Base-by-base conservation (phyloP, 257 asterid species). In the Solanum rostratum region DNA sequence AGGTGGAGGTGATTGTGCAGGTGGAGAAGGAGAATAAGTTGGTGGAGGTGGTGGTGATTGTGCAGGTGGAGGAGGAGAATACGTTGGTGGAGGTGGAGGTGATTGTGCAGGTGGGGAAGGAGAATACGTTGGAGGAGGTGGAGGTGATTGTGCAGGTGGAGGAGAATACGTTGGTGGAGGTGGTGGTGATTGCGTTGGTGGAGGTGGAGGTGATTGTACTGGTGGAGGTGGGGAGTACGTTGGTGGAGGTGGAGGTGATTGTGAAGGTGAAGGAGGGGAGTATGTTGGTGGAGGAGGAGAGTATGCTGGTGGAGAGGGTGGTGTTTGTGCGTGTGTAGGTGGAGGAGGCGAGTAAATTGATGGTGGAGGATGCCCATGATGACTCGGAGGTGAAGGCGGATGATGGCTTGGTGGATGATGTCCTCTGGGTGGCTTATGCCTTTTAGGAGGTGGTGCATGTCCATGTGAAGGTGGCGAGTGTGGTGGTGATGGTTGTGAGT, bases 1-100 rank as follows among this genome's bases (percentile, higher is more conserved):
- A 22, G 60, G 80, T 14, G 87, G 60, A 16, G 45, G 54, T 43
- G n/a, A 3, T 20, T 41, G 43, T 5, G 7, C 14, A 11, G 49
- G 81, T 19, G 80, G 84, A 3, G 84, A 71, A 19, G 59, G 84
- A 0, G 39, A 85, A 19, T 63, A 85, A 16, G 50, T 52, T 7
- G n/a, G n/a, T 79, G 79, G 81, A 4, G 84, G n/a, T 18, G 84
- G 81, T 4, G 84, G 84, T 9, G 79, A 79, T 10, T 69, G 86
- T 16, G 54, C 12, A 46, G 76, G 29, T 57, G 45, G 29, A 39
- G 79, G 9, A 13, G 59, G 84, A 0, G 39, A 85, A 19, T 63
- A 85, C 10, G 50, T 52, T 7, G n/a, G n/a, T 79, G 79, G 81
- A 4, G 84, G n/a, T 18, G 84, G 81, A 2, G 84, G 84, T 9